Evolutionary conservation across 176 grass and related monocot species (phyloP).

Genomic region (maize (Zea mays)): DNA sequence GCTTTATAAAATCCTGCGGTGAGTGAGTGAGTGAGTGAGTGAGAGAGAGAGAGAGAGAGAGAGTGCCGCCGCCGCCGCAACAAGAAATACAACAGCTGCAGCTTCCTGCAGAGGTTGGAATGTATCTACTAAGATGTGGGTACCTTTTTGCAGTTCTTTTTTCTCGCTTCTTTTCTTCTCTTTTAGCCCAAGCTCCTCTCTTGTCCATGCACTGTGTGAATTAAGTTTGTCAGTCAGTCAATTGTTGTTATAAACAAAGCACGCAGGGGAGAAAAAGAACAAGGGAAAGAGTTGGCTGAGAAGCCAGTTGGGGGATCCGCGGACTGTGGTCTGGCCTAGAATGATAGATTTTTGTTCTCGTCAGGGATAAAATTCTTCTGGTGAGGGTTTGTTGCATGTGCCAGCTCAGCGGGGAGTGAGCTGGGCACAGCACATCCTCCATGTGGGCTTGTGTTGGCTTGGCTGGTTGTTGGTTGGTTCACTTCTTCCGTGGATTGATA

Average conservation of each 20-base stretch:
- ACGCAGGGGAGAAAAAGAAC: slow-evolving; percentile 31
- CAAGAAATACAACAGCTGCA: slow-evolving; percentile 31
- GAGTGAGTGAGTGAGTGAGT: too few species aligned
- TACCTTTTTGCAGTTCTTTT: slow-evolving; percentile 39
- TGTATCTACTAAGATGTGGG: slow-evolving; percentile 59
- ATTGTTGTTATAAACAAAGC: slow-evolving; percentile 45
- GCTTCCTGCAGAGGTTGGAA: slow-evolving; percentile 39
- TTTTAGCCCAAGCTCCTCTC: slow-evolving; percentile 36
- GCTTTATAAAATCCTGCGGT: slow-evolving; percentile 53
- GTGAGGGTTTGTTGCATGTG: slow-evolving; percentile 31
- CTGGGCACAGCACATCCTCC: slow-evolving; percentile 51
- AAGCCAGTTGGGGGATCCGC: slow-evolving; percentile 16
- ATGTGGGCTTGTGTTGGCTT: slow-evolving; percentile 54
- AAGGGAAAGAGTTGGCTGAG: slow-evolving; percentile 27
- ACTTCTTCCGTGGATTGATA: slow-evolving; percentile 16
- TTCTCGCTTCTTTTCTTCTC: background rate
- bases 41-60: too few species aligned
- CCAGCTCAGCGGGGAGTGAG: slow-evolving; percentile 57
- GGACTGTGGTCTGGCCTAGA: background rate
- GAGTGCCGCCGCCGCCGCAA: slow-evolving; percentile 30
- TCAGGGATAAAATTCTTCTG: slow-evolving; percentile 28
- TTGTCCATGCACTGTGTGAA: slow-evolving; percentile 48
- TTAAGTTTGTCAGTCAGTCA: slow-evolving; percentile 47
- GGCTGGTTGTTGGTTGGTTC: slow-evolving; percentile 56
- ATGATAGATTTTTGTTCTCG: slow-evolving; percentile 31